Conservation (phyloP, 768 basidiomycete species). For the Trichaptum fuscoviolaceum region DNA sequence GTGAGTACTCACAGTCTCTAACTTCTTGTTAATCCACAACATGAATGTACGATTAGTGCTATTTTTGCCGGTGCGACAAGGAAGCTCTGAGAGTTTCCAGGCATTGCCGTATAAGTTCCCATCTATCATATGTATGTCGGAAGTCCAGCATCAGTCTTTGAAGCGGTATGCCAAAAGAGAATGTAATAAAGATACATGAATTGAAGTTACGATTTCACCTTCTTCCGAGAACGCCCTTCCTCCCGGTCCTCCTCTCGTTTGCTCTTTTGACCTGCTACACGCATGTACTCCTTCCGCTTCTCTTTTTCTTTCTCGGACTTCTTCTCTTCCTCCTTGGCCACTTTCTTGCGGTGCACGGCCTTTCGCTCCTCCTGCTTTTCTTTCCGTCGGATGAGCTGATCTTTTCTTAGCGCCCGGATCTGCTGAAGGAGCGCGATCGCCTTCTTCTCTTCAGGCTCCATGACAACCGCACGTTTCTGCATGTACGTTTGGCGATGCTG, state of each 20-base stretch:
- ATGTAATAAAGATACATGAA: background rate
- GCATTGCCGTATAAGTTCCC: too few species aligned
- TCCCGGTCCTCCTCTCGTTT: slow-evolving; percentile 60
- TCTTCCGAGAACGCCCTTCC: slow-evolving; percentile 53
- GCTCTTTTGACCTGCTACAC: slow-evolving; percentile 60
- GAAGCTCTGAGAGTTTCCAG: too few species aligned
- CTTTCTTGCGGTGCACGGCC: slow-evolving; percentile 61
- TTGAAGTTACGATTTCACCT: slow-evolving; percentile 35
- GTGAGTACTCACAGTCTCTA: too few species aligned
- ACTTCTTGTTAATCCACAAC: too few species aligned
- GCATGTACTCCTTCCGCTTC: slow-evolving; percentile 74
- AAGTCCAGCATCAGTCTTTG: background rate
- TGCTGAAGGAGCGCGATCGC: slow-evolving; percentile 90
- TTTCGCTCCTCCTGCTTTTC: slow-evolving; percentile 85
- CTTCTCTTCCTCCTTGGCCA: slow-evolving; percentile 60
- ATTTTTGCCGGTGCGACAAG: too few species aligned
- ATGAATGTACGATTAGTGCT: too few species aligned
- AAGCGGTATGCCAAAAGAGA: background rate
- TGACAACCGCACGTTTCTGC: slow-evolving; percentile 90
- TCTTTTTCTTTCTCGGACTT: slow-evolving; percentile 69
- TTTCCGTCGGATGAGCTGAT: slow-evolving; percentile 70
- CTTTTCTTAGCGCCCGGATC: slow-evolving; percentile 86
- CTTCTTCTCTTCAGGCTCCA: slow-evolving; percentile 93
- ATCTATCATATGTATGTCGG: too few species aligned
- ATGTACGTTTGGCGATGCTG: slow-evolving; percentile 80